Base-by-base conservation (phyloP, 257 asterid genomes). In the Parsonsia alboflavescens region DNA sequence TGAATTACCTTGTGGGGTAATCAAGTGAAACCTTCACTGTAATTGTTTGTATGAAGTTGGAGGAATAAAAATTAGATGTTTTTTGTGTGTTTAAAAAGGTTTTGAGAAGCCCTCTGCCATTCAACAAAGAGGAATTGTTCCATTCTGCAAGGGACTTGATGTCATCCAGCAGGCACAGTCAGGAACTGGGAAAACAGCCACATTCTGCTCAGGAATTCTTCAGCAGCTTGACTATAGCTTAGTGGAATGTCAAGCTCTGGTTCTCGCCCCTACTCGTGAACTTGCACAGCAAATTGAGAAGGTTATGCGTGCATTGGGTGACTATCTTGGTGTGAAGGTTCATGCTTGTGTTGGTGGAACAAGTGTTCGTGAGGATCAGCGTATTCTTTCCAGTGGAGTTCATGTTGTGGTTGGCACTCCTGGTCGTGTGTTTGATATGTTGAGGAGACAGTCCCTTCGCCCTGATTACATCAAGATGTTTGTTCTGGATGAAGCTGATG, bases 341-440 rank as follows among this genome's bases (percentile, higher is more conserved):
- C 88, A 84, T 65, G 88, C 84, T n/a, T 84, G 88, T 73, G 88
- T 84, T 11, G 88, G 88, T 71, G 88, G 88, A 68, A 84, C 88
- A 26, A 79, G 80, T 65, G 86, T 82, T 71, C 85, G 88, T 44
- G 88, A 84, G 57, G 88, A 84, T 73, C 88, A 79, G 68, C 88
- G 85, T 42, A 81, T 84, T 72, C 88, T 84, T 41, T 76, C 80
- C 65, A 79, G 84, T 76, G 88, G 88, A 5, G 88, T 84, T 61
- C 88, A 84, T 49, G 85, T 84, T 48, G 88, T 84, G 30, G 88
- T 84, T 10, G 88, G 88, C 53, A 84, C 85, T 22, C 88, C 88
- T 16, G 88, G 88, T 30, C 85, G 85, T 76, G 88, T 84, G 28
- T 84, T 84, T 72, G 88, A 84, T 76, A 82, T 84, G 88, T 77